Base-by-base conservation (phyloP, 2,329 filamentous ascomycete species). In the Ophiostoma populinum region DNA sequence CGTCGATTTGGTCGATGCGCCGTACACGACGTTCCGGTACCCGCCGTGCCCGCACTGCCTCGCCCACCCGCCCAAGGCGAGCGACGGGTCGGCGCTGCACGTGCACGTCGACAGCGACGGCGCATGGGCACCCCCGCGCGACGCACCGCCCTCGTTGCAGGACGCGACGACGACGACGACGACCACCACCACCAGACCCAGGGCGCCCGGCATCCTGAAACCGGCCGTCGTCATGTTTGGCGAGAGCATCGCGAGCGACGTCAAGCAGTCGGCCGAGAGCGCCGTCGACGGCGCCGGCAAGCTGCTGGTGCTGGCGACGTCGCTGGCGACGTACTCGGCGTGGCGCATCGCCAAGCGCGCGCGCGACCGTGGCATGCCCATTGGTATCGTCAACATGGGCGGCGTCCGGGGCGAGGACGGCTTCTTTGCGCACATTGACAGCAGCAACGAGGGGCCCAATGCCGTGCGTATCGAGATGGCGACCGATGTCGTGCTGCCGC, bases 161-260 rank as follows among this genome's bases (percentile, higher is more conserved):
- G n/a, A n/a, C n/a, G n/a, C n/a, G n/a, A n/a, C n/a, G 3, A 27
- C 5, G 9, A 35, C 19, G 10, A 15, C 22, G 21, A 18, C 16
- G 6, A 16, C 20, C 16, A 17, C 24, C 22, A 31, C 13, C 16
- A 22, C 16, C 19, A 40, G 34, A 11, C 26, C 19, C n/a, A 18
- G 19, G 9, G 73, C 67, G 2, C 81, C 74, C 0, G 90, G 87
- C 2, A 72, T 95, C 24, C 54, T 98, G 37, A 95, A 95, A 51
- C 90, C 90, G 4, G 81, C 81, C 1, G 86, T 98, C 2, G 75
- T 86, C 47, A 94, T 95, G 83, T 95, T 95, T 52, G 90, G 90
- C 12, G 90, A 95, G 55, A 86, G 73, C 40, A 92, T 95, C 33
- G 62, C 70, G 0, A 54, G 57, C 2, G 48, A 57, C 2, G 75